phyloP scores from a whole-genome alignment of 75 land plant species.

The Cryptomeria japonica region DNA sequence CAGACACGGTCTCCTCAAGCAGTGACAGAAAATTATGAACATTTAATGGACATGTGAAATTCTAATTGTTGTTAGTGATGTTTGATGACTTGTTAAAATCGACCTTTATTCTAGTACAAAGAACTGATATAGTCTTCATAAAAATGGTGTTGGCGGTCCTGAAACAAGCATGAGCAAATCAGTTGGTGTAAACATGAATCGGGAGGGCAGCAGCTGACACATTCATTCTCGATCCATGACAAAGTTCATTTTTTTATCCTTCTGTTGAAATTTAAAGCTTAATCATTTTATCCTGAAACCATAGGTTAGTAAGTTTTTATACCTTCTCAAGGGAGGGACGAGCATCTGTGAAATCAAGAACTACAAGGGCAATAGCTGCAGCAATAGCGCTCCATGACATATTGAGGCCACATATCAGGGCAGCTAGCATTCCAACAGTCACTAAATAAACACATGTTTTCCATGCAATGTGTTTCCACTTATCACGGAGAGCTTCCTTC shows the following conservation, averaged over 20 bases:
- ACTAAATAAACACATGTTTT: constrained; percentile 58
- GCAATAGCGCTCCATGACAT: constrained; percentile 73
- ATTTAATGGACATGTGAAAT: background rate
- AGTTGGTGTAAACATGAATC: background rate
- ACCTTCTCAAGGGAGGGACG: constrained; percentile 61
- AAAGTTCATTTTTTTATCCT: background rate
- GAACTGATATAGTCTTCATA: too few relatives aligned
- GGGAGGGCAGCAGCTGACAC: background rate
- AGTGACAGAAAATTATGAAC: background rate
- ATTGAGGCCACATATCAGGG: constrained; percentile 49
- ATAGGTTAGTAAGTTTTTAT: background rate
- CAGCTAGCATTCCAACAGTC: constrained; percentile 49
- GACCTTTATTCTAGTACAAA: too few relatives aligned
- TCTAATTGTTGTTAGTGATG: background rate
- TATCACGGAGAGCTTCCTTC: constrained; percentile 14
- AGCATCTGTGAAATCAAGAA: constrained; percentile 72
- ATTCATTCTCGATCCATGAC: background rate
- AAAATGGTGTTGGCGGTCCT: background rate
- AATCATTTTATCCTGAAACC: background rate
- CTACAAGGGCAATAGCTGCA: constrained; percentile 59
- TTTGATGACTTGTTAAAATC: too few relatives aligned
- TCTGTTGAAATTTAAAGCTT: background rate
- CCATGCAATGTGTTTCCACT: constrained; percentile 45
- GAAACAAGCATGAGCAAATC: background rate
- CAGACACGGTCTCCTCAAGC: background rate